These are phyloP conservation scores for Plicaturopsis crispa DNA, from an alignment of 768 basidiomycete genomes.

Conservation along the genomic window DNA sequence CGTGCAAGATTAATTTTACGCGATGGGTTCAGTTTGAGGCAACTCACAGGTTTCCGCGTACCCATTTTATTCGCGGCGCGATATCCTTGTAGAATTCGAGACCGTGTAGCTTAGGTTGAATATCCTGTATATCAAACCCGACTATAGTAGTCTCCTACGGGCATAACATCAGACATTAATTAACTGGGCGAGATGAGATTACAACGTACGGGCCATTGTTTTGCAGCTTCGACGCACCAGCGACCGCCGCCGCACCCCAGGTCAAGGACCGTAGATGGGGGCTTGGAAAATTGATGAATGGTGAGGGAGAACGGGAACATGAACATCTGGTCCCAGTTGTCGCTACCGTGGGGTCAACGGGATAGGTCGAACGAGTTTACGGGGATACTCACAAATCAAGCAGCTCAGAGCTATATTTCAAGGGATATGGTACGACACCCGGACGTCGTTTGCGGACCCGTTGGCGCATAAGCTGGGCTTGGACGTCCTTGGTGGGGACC, in stretches of 20 bases:
- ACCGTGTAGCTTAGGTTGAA: constrained; percentile 42
- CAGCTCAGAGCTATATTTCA: constrained; percentile 38
- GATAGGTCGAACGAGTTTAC: constrained; percentile 4
- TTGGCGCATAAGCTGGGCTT: constrained; percentile 28
- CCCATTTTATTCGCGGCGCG: constrained; percentile 50
- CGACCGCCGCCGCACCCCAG: constrained; percentile 66
- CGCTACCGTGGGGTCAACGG: constrained; percentile 33
- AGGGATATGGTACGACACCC: constrained; percentile 50
- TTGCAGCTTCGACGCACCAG: constrained; percentile 67
- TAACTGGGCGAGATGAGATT: neutral
- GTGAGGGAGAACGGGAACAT: constrained; percentile 40
- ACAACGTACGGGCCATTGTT: constrained; percentile 50
- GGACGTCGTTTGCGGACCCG: constrained; percentile 32
- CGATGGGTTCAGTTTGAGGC: constrained; percentile 2
- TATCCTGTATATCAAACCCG: constrained; percentile 49
- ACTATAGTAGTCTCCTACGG: constrained; percentile 43
- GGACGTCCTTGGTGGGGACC: constrained; percentile 33
- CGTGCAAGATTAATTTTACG: constrained; percentile 4
- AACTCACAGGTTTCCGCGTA: constrained; percentile 59
- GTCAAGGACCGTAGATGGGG: constrained; percentile 52
- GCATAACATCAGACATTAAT: constrained; percentile 2
- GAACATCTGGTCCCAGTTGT: constrained; percentile 70
- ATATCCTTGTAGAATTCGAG: constrained; percentile 29
- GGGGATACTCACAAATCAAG: constrained; percentile 55
- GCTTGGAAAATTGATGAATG: constrained; percentile 40